Evolutionary conservation across 139 green algal species (phyloP), one percentile per base, ranked within the genome.

Genomic region (Coelastrella sp.): DNA sequence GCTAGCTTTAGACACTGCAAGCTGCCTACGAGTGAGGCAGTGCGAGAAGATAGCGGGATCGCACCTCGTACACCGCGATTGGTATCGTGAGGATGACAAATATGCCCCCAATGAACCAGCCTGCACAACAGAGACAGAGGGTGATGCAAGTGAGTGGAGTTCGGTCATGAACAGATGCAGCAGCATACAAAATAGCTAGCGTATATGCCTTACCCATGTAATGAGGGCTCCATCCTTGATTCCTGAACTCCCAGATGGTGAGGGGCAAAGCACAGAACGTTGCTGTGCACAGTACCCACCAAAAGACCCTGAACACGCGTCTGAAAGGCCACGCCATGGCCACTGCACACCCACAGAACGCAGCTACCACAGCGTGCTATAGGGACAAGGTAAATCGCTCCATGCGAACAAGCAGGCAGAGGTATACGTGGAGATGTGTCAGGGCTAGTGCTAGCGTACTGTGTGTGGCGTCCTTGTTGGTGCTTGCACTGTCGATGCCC

Each of bases 41-140:
- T 47, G 32, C 32, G 32, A 1, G 32, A 47, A 47, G 32, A 47
- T 47, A 47, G 1, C 32, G 32, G 32, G 32, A 47, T 54, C 91
- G 8, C 57, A 98, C 95, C 93, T 99, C 97, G 84, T 99, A 99
- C 3, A 99, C 94, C 11, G 94, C 96, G 58, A 99, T 97, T 22
- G 98, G 96, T 19, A 99, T 90, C 0, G 96, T 95, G 54, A 99
- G 80, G 54, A 99, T 95, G 19, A 98, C 96, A 83, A 99, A 99
- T 4, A 99, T 94, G 59, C 96, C 97, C 2, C 95, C 96, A n/a
- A 98, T 95, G 73, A 98, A 98, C 96, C 97, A 99, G 4, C 94
- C 97, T 97, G 95, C 73, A 87, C n/a, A 57, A 76, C 5, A 56
- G 17, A 73, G 3, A 77, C 5, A 22, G 16, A 54, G 4, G 23